A percentile compares a stretch with the other conserved stretches of the same genome.
Conservation (phyloP, 257 asterid genomes). For the Penstemon eatonii region DNA sequence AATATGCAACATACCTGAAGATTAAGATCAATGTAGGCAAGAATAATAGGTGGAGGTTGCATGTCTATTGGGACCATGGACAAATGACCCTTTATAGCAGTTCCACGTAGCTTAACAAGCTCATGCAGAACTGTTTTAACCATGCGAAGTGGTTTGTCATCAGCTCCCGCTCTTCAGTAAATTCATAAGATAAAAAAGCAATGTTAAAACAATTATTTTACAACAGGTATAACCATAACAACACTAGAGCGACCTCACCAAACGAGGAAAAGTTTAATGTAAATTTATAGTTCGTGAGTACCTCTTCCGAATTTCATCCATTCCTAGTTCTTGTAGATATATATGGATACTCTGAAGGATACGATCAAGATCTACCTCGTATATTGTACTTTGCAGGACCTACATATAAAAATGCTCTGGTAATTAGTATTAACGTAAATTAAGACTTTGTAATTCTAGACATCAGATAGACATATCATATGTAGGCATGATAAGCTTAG, state of each 20-base stretch:
- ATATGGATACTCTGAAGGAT: constrained; percentile 95
- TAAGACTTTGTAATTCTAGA: constrained; percentile 10
- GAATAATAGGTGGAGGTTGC: constrained; percentile 97
- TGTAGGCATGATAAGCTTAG: no score
- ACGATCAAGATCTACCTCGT: constrained; percentile 91
- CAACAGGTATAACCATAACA: constrained; percentile 5
- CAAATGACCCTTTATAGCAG: constrained; percentile 98
- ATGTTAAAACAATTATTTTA: constrained; percentile 8
- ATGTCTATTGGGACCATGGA: constrained; percentile 97
- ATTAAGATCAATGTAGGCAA: constrained; percentile 97
- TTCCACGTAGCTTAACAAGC: constrained; percentile 98
- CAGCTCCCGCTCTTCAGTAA: constrained; percentile 90
- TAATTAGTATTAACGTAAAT: constrained; percentile 5
- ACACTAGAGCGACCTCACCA: not conserved
- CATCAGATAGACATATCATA: not conserved
- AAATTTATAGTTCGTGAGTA: constrained; percentile 27
- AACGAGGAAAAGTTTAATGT: constrained; percentile 2
- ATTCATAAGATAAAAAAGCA: constrained; percentile 20
- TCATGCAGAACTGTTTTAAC: constrained; percentile 98
- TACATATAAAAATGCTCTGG: constrained; percentile 32
- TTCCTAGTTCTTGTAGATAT: constrained; percentile 92
- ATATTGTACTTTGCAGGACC: constrained; percentile 95
- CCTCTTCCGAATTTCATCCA: constrained; percentile 98
- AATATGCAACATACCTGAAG: constrained; percentile 66
- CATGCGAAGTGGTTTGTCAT: constrained; percentile 98